Percentiles rank a stretch among this genome's conserved stretches.
Evolutionary conservation across 306 rosid genomes (phyloP).

Genomic region (Cicer arietinum): DNA sequence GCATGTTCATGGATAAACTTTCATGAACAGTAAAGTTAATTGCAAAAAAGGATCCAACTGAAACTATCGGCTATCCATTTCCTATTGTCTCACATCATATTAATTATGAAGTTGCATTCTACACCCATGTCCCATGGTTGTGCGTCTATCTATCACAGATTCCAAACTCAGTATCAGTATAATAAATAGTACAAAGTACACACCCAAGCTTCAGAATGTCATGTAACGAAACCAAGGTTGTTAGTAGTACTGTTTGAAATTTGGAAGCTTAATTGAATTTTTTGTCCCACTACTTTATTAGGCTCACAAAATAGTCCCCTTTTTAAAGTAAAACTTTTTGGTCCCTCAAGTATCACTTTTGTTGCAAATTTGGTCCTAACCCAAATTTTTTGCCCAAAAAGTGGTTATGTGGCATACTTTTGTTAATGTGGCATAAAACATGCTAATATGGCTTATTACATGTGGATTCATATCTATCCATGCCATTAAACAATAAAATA

Average conservation of each 20-base stretch:
- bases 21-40: constrained; percentile 20
- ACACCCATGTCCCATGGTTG: not conserved
- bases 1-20: constrained; percentile 29
- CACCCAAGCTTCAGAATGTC: not conserved
- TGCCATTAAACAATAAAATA: too few relatives aligned
- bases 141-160: not conserved
- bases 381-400: too few relatives aligned
- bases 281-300: too few relatives aligned
- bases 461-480: too few relatives aligned
- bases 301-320: too few relatives aligned
- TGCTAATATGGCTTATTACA: too few relatives aligned
- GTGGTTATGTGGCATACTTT: too few relatives aligned
- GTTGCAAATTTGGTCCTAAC: too few relatives aligned
- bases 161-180: constrained; percentile 2
- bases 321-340: too few relatives aligned
- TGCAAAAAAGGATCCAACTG: constrained; percentile 1
- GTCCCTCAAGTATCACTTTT: too few relatives aligned
- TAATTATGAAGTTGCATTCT: not conserved
- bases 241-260: not conserved
- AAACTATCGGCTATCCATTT: constrained; percentile 1
- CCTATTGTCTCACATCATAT: not conserved
- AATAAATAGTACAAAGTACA: constrained; percentile 6
- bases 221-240: constrained; percentile 17
- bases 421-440: too few relatives aligned
- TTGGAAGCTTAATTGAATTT: too few relatives aligned